Evolutionary conservation across 2,329 filamentous ascomycete genomes (phyloP), one percentile per base, ranked within the genome.

Genomic region (Bipolaris zeicola): DNA sequence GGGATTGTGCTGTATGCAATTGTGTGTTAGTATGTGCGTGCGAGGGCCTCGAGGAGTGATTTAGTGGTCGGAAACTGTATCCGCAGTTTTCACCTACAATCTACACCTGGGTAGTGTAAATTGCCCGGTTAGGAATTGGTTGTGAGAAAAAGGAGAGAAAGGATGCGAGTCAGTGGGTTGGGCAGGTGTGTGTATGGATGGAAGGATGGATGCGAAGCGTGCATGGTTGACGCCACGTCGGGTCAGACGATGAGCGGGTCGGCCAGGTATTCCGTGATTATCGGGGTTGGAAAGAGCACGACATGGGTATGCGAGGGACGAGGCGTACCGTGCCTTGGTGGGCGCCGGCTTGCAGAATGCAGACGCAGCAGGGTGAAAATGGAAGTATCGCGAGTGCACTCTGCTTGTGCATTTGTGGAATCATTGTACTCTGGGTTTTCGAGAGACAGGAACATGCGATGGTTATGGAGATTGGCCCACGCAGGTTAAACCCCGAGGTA

Each of bases 61-160:
- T 37, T 18, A 52, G 24, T 56, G 49, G 37, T 49, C 44, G 54
- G 54, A 33, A 48, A 36, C 31, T 43, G 59, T 54, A 61, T 53
- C 59, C 59, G 52, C 52, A 47, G 34, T 56, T 50, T 49, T 47
- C 34, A 45, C 24, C 59, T 52, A 31, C 5, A 48, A 59, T 59
- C 59, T 24, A 59, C 46, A 46, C 50, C 39, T 10, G 13, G 13
- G 34, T 10, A 50, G 11, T 3, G n/a, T 20, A 49, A 16, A n/a
- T 54, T 59, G n/a, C 58, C 50, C 14, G 11, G 49, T 57, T 39
- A 8, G 45, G 53, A 38, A 24, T 20, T 3, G 16, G 33, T 31
- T 1, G 1, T 11, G 28, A 31, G 28, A 31, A 43, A 39, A 16
- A 36, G 18, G 26, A 34, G 26, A 2, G 13, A 13, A 28, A 42